Evolutionary conservation across 306 rosid genomes (phyloP), one percentile per base, ranked within the genome.

Genomic region (Cicer bijugum): DNA sequence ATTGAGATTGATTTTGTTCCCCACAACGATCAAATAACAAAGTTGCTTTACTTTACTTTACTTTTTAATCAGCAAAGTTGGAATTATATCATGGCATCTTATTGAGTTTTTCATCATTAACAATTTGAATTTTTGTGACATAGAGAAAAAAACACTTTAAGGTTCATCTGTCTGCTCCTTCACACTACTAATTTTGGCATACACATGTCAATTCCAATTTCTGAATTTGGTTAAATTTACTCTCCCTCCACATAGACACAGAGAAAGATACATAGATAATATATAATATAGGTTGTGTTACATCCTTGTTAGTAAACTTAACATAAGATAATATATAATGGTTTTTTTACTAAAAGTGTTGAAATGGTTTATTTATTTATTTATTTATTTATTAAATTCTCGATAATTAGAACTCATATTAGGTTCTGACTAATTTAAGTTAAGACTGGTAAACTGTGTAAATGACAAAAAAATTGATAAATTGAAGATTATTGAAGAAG

Each of bases 81-180:
- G 85, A 28, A 28, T 79, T 86, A 82, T 78, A 89, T 88, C 78
- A 88, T 86, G 83, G 74, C 89, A 85, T 84, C 87, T 78, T 85
- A 84, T 88, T 89, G 97, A 92, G 88, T 88, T 88, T 83, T 77
- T 74, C 92, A 92, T 92, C 90, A 92, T 89, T 77, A 78, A 75
- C 48, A 55, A 68, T 88, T 89, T 89, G 96, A 92, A 75, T 28
- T 62, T 75, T 62, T 82, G 57, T 72, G 81, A 71, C 82, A 60
- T 14, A 69, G 62, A 69, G 62, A 64, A 80, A 59, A 6, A 8
- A 9, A 23, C 88, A 40, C 83, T 69, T 76, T 67, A 82, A 69
- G 69, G 59, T 81, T 81, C 78, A 82, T 20, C 82, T 35, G 67
- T 20, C 82, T 35, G 67, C 69, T 47, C 79, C 63, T 40, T 69